Conservation (phyloP, 495 filamentous ascomycete genomes). For the Annulohypoxylon moriforme region DNA sequence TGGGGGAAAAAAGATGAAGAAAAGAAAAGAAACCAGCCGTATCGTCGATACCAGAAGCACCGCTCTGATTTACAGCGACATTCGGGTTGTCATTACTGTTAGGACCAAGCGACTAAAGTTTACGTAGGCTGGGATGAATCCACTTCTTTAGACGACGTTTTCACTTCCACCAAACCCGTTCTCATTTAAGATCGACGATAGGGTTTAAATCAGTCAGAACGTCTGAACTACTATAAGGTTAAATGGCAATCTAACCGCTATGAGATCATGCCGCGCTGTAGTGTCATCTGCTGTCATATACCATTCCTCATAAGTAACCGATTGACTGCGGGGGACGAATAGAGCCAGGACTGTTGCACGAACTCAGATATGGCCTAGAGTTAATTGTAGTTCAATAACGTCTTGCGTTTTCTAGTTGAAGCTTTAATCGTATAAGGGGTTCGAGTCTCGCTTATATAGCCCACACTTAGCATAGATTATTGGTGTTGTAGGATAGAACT, state of each 20-base stretch:
- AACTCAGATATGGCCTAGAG: background rate
- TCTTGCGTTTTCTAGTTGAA: background rate
- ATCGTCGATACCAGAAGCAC: background rate
- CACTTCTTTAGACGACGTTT: background rate
- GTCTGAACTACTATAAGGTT: background rate
- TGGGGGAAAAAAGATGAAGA: too few relatives aligned
- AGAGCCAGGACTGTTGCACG: too few relatives aligned
- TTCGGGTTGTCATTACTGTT: too few relatives aligned
- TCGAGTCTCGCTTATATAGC: background rate
- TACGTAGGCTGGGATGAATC: background rate
- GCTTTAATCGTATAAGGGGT: background rate
- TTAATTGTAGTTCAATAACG: background rate
- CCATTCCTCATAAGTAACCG: background rate
- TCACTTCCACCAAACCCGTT: background rate
- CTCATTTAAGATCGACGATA: background rate
- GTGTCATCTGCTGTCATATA: background rate
- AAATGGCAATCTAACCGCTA: background rate
- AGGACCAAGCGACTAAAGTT: background rate
- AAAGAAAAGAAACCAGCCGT: background rate
- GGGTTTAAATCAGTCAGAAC: background rate
- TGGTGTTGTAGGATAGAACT: background rate
- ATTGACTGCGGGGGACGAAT: background rate
- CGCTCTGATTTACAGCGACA: background rate
- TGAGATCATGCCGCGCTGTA: background rate
- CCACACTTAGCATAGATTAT: background rate